Percentiles rank a stretch among this genome's conserved stretches.
These are phyloP conservation scores for Salix suchowensis DNA, from an alignment of 345 rosid species.

Conservation along the genomic window DNA sequence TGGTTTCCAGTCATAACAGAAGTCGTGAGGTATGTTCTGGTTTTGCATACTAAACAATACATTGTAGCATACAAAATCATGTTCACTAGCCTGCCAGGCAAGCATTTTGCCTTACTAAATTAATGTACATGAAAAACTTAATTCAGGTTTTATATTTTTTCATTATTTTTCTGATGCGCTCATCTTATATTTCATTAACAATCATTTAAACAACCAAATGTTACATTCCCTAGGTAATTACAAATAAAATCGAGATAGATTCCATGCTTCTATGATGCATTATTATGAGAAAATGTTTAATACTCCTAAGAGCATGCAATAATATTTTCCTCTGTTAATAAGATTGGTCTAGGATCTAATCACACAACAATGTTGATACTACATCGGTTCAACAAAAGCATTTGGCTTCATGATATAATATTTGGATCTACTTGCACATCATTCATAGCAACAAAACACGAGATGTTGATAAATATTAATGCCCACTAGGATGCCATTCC, in stretches of 20 bases:
- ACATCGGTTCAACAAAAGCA: neutral
- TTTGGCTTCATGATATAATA: neutral
- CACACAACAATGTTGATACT: neutral
- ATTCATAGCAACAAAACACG: neutral
- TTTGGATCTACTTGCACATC: neutral
- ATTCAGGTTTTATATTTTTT: neutral
- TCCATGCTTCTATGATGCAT: neutral
- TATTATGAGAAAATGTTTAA: neutral
- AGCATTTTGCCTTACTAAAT: neutral
- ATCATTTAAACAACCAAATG: neutral
- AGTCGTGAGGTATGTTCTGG: constrained; percentile 5
- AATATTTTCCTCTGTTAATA: neutral
- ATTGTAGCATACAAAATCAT: neutral
- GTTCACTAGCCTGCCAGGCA: neutral
- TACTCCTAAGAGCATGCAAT: neutral
- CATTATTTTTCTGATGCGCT: neutral
- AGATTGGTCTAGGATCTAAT: neutral
- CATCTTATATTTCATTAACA: neutral
- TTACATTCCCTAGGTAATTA: neutral
- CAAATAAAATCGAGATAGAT: neutral
- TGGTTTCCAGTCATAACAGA: constrained; percentile 1
- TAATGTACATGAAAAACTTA: neutral
- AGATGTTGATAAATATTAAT: neutral
- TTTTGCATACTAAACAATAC: neutral
- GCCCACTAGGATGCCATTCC: neutral